These are phyloP conservation scores for Cyamopsis tetragonoloba DNA, from an alignment of 306 rosid species.

Conservation along the genomic window DNA sequence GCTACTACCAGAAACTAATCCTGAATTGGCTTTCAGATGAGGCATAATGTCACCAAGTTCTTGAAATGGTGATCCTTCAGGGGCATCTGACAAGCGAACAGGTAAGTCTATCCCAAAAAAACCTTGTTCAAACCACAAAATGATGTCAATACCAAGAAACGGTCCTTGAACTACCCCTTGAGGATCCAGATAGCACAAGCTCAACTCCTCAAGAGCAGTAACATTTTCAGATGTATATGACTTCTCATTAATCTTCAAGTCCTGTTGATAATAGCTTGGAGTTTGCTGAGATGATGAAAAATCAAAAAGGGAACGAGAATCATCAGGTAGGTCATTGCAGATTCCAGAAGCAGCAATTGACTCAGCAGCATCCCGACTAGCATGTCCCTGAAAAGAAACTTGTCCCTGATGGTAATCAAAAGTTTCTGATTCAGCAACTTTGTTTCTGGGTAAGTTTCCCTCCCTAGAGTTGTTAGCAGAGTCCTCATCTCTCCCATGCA, in stretches of 20 bases:
- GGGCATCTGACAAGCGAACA: slow-evolving; percentile 61
- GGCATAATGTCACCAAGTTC: slow-evolving; percentile 70
- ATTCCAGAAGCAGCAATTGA: slow-evolving; percentile 33
- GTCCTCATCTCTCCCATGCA: slow-evolving; percentile 30
- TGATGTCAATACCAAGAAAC: slow-evolving; percentile 68
- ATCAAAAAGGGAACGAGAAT: slow-evolving; percentile 39
- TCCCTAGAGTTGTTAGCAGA: slow-evolving; percentile 18
- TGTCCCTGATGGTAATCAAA: slow-evolving; percentile 28
- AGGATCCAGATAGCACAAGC: slow-evolving; percentile 71
- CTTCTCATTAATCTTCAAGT: slow-evolving; percentile 37
- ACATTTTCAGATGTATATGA: slow-evolving; percentile 30
- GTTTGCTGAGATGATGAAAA: slow-evolving; percentile 35
- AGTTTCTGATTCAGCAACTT: slow-evolving; percentile 29
- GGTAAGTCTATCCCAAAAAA: slow-evolving; percentile 57
- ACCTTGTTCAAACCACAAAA: slow-evolving; percentile 70
- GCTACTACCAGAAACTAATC: slow-evolving; percentile 34
- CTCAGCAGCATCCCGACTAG: slow-evolving; percentile 28
- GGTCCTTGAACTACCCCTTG: slow-evolving; percentile 69
- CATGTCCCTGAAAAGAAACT: slow-evolving; percentile 27
- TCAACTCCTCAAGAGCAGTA: slow-evolving; percentile 48
- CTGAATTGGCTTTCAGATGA: slow-evolving; percentile 42
- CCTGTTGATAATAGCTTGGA: slow-evolving; percentile 35
- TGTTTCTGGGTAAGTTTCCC: slow-evolving; percentile 21
- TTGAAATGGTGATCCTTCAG: slow-evolving; percentile 52
- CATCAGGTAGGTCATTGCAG: slow-evolving; percentile 31